Evolutionary conservation across 75 land plant genomes (phyloP).

Genomic region (Selaginella moellendorffii): DNA sequence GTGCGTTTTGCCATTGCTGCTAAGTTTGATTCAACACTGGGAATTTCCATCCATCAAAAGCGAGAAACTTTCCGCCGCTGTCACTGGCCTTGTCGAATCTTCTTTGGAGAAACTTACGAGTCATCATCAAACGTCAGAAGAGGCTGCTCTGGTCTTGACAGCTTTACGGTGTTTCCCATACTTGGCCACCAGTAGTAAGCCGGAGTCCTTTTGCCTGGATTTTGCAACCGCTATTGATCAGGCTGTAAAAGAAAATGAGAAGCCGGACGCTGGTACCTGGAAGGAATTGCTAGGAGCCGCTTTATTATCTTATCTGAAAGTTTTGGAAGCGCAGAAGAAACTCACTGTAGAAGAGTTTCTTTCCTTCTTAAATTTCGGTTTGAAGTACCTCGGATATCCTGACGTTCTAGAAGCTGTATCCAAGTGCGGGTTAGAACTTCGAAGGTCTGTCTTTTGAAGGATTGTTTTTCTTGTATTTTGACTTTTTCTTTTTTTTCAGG

Average conservation of each 20-base stretch:
- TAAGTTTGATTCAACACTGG: conserved; percentile 37
- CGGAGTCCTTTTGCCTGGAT: conserved; percentile 16
- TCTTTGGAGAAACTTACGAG: no score
- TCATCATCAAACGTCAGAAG: no score
- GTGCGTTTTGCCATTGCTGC: conserved; percentile 37
- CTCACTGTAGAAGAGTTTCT: not conserved
- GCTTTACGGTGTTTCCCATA: conserved; percentile 41
- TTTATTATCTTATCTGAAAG: conserved; percentile 32
- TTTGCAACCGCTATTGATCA: conserved; percentile 29
- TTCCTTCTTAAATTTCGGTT: conserved; percentile 34
- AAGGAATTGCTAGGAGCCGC: conserved; percentile 42
- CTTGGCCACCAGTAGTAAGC: conserved; percentile 13
- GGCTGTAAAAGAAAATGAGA: conserved; percentile 8
- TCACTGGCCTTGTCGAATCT: no score
- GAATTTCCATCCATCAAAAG: no score
- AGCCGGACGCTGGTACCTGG: not conserved
- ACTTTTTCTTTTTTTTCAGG: not conserved
- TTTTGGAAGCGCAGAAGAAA: not conserved
- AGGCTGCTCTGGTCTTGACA: conserved; percentile 52
- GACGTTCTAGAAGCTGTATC: conserved; percentile 52
- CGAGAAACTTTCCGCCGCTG: no score
- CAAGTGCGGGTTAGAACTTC: conserved; percentile 40
- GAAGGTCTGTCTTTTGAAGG: conserved; percentile 26
- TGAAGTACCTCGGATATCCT: conserved; percentile 29
- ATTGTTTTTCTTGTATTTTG: not conserved